Base-by-base conservation (phyloP, 148 eudicot genomes). In the Vaccinium myrtillus region DNA sequence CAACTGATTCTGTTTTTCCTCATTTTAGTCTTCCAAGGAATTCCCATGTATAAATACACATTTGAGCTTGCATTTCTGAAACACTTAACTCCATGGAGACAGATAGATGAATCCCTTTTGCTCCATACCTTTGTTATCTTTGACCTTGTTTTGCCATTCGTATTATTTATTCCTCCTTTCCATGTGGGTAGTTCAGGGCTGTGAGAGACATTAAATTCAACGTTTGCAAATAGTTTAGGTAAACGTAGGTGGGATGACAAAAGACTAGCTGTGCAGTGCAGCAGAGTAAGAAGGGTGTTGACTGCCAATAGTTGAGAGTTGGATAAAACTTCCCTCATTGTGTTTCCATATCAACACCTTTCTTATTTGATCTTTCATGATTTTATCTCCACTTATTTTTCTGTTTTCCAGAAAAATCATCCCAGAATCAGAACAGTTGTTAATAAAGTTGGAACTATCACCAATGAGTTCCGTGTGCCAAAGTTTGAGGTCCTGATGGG, bases 381-480 rank as follows among this genome's bases (percentile, higher is more conserved):
- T 11, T 79, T 86, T 50, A 84, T 78, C 79, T 75, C 55, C 50
- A 51, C 8, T 77, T 50, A 54, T 81, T 23, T 56, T 78, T 82
- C 78, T 48, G 48, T 75, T 83, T 81, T 67, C 18, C 96, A 97
- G 99, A 97, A 97, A 93, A 97, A 95, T 89, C 84, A 92, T 75
- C 98, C 99, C 80, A 90, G 94, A 88, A 94, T 97, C 86, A 91
- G 76, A 91, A 95, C 98, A 56, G 87, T 97, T 84, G 98, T 93
- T 74, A 97, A 97, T 82, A 95, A 97, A 92, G 96, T 97, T 86
- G 98, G 98, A 77, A 51, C 86, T n/a, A 97, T 97, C 61, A 87
- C 90, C 48, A 97, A 97, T 81, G 99, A 94, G 88, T 97, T 92
- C 83, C 99, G 99, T 51, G 99, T 97, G 86, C 99, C 99, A 27